Percentiles rank a stretch among this genome's conserved stretches.
These are phyloP conservation scores for Spergularia azorica DNA, from an alignment of 179 eudicot genomes.

Conservation along the genomic window DNA sequence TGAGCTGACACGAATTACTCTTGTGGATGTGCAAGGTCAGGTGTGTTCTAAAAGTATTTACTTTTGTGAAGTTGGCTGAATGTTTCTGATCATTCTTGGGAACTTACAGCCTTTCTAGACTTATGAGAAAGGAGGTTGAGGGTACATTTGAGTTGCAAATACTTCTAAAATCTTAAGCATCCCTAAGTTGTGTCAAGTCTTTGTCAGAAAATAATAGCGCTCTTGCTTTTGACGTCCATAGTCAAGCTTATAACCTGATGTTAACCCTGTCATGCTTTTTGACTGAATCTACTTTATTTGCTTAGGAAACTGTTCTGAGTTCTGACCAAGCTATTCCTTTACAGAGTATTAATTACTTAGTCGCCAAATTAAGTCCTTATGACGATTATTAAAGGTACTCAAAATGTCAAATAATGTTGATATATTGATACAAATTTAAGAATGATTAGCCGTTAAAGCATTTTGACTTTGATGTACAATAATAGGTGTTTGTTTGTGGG, in stretches of 20 bases:
- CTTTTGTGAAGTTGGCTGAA: background rate
- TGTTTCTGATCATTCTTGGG: conserved; percentile 13
- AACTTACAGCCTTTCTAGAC: background rate
- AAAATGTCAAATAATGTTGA: too few species aligned
- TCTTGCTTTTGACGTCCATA: background rate
- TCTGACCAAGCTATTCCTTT: background rate
- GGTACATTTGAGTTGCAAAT: background rate
- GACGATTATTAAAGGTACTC: too few species aligned
- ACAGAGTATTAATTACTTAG: background rate
- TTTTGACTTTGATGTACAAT: too few species aligned
- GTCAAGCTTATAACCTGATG: background rate
- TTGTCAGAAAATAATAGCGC: background rate
- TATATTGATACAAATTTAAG: too few species aligned
- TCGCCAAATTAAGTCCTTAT: background rate
- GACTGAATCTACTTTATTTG: background rate
- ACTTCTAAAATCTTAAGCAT: background rate
- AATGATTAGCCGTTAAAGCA: too few species aligned
- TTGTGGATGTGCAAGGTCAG: conserved; percentile 86
- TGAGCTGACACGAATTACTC: conserved; percentile 89
- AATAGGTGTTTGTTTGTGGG: too few species aligned
- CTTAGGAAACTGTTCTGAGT: background rate
- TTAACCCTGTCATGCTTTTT: background rate
- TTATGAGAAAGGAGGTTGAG: background rate
- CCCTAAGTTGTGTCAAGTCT: background rate
- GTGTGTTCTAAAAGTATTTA: conserved; percentile 38